Evolutionary conservation across 2,329 filamentous ascomycete genomes (phyloP).

Genomic region (Ciborinia camelliae): DNA sequence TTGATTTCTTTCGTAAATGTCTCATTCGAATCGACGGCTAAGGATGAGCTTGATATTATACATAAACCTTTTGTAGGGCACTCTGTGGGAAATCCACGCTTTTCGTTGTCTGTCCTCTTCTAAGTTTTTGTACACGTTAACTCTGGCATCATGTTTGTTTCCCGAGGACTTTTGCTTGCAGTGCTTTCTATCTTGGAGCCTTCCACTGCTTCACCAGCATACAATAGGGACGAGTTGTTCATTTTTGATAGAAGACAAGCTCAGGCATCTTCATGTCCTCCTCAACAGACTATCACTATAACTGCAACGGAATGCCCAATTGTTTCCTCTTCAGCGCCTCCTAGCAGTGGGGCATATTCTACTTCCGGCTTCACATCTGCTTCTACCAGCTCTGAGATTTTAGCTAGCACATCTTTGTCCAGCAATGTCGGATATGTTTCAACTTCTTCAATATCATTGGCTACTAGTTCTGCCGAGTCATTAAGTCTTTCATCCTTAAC

Average conservation of each 20-base stretch:
- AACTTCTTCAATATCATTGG: background rate
- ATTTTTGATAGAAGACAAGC: conserved; percentile 5
- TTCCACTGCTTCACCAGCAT: conserved; percentile 4
- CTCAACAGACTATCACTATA: conserved; percentile 4
- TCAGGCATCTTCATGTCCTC: background rate
- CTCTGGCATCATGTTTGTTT: conserved; percentile 1
- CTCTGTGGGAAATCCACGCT: background rate
- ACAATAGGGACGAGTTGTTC: background rate
- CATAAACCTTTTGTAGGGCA: background rate
- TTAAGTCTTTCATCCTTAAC: background rate
- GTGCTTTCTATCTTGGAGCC: conserved; percentile 6
- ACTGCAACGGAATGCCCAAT: conserved; percentile 6
- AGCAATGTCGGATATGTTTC: background rate
- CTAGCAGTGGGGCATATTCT: conserved; percentile 2
- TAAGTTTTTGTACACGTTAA: background rate
- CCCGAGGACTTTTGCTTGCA: background rate
- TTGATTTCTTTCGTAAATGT: background rate
- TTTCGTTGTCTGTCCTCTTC: background rate
- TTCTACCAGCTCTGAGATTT: background rate
- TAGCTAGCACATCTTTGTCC: background rate
- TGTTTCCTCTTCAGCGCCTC: background rate
- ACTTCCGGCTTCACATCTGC: conserved; percentile 2
- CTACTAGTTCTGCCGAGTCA: background rate
- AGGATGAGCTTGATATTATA: background rate
- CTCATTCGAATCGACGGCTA: background rate